Evolutionary conservation across 1,139 yeast species (phyloP), one percentile per base, ranked within the genome.

Genomic region (Pichia kudriavzevii): DNA sequence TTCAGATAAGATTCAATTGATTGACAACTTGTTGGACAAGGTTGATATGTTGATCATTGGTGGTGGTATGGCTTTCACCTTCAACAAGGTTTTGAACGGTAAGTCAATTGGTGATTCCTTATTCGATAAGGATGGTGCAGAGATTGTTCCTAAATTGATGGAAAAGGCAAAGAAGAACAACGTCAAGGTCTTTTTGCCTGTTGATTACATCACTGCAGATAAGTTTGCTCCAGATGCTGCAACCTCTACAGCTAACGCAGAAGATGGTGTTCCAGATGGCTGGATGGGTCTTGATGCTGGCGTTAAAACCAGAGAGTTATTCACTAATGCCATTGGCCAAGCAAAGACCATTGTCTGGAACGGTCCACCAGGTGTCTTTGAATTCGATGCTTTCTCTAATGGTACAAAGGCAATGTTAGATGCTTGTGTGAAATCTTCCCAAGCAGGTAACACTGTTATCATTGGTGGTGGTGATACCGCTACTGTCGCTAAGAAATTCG

Each of bases 401-500:
- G 96, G 96, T 67, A 88, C 97, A 60, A 82, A 85, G 71, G 64
- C 84, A 42, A 68, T 87, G 66, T 75, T 88, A 56, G 93, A 79
- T 49, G 94, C 91, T 52, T 79, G 79, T 56, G 94, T 85, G 52
- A 70, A 74, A 61, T 82, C 94, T 46, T 84, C 88, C 54, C 78
- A 75, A 63, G 73, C 74, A 44, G 95, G 95, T 59, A 80, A 85
- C 72, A 84, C 95, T 51, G 95, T 87, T 48, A 91, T 91, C 65
- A 81, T 88, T 55, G 97, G 97, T 64, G 97, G 97, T 77, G 97
- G 97, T 74, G 97, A 88, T 68, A 88, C 97, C 56, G 97, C 97
- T 50, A 88, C 97, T 51, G 97, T 87, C 50, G 95, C 95, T 56
- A 87, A 87, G 83, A 88, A 88, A 73, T 88, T 69, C 65, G 95